Base-by-base conservation (phyloP, 2,329 filamentous ascomycete species). In the Arthroderma sp. region DNA sequence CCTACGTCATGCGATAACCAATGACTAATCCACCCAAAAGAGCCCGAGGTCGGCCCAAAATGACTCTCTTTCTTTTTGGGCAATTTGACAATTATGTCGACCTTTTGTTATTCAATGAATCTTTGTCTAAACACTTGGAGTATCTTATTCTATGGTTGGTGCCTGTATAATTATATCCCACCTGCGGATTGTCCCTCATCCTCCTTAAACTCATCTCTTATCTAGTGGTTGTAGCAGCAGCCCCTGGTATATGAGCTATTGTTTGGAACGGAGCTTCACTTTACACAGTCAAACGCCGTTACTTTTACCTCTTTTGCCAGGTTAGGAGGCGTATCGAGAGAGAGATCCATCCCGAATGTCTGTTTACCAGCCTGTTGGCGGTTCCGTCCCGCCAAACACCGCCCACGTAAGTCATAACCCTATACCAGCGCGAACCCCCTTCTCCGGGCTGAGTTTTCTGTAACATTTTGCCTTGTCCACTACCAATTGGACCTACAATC, bases 301-400 rank as follows among this genome's bases (percentile, higher is more conserved):
- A 3, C 7, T 31, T 31, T 31, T 31, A 7, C 28, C 28, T 31
- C 3, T 3, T 31, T 7, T 31, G 28, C 28, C 11, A 23, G 21
- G 25, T 23, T 11, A 44, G 13, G 11, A 44, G 21, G 11, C 9
- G 15, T 44, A 44, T 44, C 21, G 6, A 28, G 2, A 5, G 9
- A 23, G 6, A 23, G 2, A 15, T 25, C 4, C 58, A 64, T 25
- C 8, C 58, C 64, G 41, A 38, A 74, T 74, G 72, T 63, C 68
- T 37, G 69, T 71, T 61, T 65, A 43, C 8, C 23, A 59, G 39
- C 25, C 65, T 37, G 58, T 87, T 38, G 87, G 87, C 65, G 83
- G 86, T 66, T 81, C 87, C 4, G 87, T 91, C 60, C 87, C 87
- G 57, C 80, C 84, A 39, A 83, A 91, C 68, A 91, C 87, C 58